Evolutionary conservation across 768 basidiomycete genomes (phyloP).

Genomic region (Lactarius vividus): DNA sequence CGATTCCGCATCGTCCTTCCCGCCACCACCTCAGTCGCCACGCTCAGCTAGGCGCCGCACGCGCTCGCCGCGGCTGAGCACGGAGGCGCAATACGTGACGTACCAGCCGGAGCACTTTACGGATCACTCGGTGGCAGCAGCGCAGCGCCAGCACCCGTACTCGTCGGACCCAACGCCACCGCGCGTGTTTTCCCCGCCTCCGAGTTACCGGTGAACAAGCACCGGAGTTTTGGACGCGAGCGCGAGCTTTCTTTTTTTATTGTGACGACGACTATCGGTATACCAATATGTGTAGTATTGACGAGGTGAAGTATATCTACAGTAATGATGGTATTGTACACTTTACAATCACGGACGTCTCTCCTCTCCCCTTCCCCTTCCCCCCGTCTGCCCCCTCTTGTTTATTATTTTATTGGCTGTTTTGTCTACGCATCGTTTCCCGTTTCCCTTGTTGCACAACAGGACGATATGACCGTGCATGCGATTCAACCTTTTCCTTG

Average conservation of each 20-base stretch:
- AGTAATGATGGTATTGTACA: constrained; percentile 1
- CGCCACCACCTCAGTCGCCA: not conserved
- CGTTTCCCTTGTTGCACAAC: not conserved
- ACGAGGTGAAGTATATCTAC: not conserved
- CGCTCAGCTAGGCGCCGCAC: not conserved
- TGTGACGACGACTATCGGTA: not conserved
- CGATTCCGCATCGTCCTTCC: not conserved
- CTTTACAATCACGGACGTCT: not conserved
- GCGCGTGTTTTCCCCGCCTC: constrained; percentile 12
- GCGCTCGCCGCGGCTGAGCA: not conserved
- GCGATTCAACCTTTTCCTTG: no score
- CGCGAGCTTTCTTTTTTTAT: not conserved
- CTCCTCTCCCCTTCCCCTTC: not conserved
- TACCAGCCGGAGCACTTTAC: constrained; percentile 3
- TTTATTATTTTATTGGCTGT: not conserved
- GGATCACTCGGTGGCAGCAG: not conserved
- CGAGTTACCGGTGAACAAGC: constrained; percentile 5
- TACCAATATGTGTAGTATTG: not conserved
- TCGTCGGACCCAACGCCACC: not conserved
- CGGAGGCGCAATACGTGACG: not conserved
- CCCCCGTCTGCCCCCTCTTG: not conserved
- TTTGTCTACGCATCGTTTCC: not conserved
- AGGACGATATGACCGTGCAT: not conserved
- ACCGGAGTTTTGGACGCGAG: not conserved
- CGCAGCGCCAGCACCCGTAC: not conserved